These are phyloP conservation scores for Ophiocytium majus DNA, from an alignment of 352 stramenopile genomes.

Conservation along the genomic window DNA sequence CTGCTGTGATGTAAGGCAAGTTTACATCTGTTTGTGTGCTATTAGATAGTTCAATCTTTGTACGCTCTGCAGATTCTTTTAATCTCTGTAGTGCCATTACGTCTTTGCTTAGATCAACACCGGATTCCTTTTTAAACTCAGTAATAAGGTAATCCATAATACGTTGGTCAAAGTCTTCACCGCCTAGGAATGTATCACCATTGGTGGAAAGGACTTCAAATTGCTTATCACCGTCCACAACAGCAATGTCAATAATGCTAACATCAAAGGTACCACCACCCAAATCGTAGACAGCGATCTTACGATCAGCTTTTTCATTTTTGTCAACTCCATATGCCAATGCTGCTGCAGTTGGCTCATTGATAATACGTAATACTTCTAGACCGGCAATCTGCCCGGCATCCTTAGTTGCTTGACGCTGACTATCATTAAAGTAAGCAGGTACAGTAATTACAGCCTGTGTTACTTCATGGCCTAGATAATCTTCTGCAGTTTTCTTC, in stretches of 20 bases:
- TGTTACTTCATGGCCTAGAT: slow-evolving; percentile 69
- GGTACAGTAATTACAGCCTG: slow-evolving; percentile 86
- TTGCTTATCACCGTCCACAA: slow-evolving; percentile 94
- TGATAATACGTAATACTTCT: slow-evolving; percentile 82
- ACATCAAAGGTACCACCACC: slow-evolving; percentile 92
- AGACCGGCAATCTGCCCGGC: slow-evolving; percentile 84
- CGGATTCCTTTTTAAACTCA: slow-evolving; percentile 85
- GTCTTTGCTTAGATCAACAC: slow-evolving; percentile 77
- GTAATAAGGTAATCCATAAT: slow-evolving; percentile 86
- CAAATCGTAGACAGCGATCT: slow-evolving; percentile 94
- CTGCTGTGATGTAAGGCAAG: background rate
- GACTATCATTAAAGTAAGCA: slow-evolving; percentile 89
- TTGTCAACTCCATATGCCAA: slow-evolving; percentile 96
- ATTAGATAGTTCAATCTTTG: slow-evolving; percentile 91
- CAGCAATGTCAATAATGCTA: slow-evolving; percentile 87
- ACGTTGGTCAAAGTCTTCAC: slow-evolving; percentile 89
- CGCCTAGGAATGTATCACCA: slow-evolving; percentile 87
- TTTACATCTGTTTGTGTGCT: slow-evolving; percentile 83
- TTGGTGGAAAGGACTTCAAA: too few species aligned
- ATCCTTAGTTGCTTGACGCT: slow-evolving; percentile 81
- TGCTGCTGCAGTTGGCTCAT: slow-evolving; percentile 78
- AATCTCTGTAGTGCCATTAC: slow-evolving; percentile 87
- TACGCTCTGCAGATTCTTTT: slow-evolving; percentile 88
- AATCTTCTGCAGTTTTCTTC: slow-evolving; percentile 73
- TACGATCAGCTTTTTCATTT: slow-evolving; percentile 73